Evolutionary conservation across 495 filamentous ascomycete species (phyloP).

Genomic region (Hypoxylon cercidicola): DNA sequence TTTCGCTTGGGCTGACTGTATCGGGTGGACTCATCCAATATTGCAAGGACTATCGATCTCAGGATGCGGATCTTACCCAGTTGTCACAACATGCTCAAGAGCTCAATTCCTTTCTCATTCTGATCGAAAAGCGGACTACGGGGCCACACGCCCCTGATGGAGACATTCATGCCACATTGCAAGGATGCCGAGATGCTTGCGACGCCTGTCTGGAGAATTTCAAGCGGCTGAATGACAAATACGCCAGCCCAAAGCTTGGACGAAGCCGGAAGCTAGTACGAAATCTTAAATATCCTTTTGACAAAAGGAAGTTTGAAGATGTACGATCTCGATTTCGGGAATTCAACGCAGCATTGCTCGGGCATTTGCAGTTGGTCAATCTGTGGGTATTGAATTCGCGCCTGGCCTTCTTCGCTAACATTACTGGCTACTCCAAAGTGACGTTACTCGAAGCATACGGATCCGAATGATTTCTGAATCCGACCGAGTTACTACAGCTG

Average conservation of each 20-base stretch:
- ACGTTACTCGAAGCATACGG: slow-evolving; percentile 11
- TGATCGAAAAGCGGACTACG: not conserved
- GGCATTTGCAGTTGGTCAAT: slow-evolving; percentile 13
- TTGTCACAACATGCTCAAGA: slow-evolving; percentile 15
- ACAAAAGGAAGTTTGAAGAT: slow-evolving; percentile 17
- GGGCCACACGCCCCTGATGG: not conserved
- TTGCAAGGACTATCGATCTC: slow-evolving; percentile 18
- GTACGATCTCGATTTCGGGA: slow-evolving; percentile 5
- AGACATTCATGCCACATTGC: slow-evolving; percentile 4
- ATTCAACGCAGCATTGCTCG: slow-evolving; percentile 5
- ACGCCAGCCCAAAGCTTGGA: not conserved
- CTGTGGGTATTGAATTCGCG: slow-evolving; percentile 3
- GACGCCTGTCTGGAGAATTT: slow-evolving; percentile 16
- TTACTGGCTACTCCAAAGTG: not conserved
- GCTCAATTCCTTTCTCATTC: slow-evolving; percentile 14
- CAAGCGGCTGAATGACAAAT: slow-evolving; percentile 15
- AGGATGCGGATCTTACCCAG: slow-evolving; percentile 12
- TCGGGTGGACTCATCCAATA: slow-evolving; percentile 17
- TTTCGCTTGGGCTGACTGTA: slow-evolving; percentile 20
- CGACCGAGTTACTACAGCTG: not conserved
- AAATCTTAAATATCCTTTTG: slow-evolving; percentile 14
- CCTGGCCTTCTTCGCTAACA: not conserved
- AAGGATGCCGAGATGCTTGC: slow-evolving; percentile 21
- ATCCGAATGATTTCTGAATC: not conserved
- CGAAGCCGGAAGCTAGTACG: not conserved